phyloP scores from a whole-genome alignment of 2,329 filamentous ascomycete species.

The Colletotrichum sansevieriae region DNA sequence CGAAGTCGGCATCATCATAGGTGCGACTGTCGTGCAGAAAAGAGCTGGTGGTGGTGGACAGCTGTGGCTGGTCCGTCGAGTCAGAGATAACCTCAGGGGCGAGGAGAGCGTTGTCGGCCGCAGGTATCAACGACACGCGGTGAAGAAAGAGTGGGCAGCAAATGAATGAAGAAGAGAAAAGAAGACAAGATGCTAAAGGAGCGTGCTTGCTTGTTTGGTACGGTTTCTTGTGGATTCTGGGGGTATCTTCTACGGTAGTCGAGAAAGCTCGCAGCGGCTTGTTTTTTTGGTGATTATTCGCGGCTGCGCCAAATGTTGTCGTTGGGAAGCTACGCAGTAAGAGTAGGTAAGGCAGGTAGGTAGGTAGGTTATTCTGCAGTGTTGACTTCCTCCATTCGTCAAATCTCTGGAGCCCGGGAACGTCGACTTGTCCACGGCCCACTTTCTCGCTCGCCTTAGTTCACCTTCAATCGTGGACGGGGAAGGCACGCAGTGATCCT shows the following conservation, averaged over 20 bases:
- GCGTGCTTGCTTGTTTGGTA: conserved; percentile 13
- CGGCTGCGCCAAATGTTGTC: conserved; percentile 23
- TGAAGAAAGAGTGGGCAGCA: conserved; percentile 10
- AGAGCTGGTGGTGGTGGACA: conserved; percentile 8
- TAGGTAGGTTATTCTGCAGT: conserved; percentile 15
- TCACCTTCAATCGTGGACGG: conserved; percentile 1
- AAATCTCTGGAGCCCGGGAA: conserved; percentile 25
- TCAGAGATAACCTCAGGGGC: conserved; percentile 30
- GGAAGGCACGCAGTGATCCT: not conserved
- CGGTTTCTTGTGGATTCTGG: conserved; percentile 22
- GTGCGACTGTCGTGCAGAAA: conserved; percentile 15
- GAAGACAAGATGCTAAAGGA: conserved; percentile 29
- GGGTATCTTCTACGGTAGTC: conserved; percentile 35
- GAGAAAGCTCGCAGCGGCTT: conserved; percentile 8
- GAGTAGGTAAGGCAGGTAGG: not conserved
- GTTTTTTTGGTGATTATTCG: conserved; percentile 12
- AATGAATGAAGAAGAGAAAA: conserved; percentile 22
- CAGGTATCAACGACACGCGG: conserved; percentile 14
- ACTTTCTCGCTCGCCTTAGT: conserved; percentile 25
- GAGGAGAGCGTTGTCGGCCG: conserved; percentile 26
- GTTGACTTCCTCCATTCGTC: conserved; percentile 35
- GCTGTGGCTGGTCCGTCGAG: conserved; percentile 21
- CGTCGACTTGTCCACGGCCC: conserved; percentile 32
- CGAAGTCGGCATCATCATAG: conserved; percentile 40
- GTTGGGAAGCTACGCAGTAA: not conserved